phyloP scores from a whole-genome alignment of 1,139 yeast genomes.

The Sugiyamaella xylanicola region DNA sequence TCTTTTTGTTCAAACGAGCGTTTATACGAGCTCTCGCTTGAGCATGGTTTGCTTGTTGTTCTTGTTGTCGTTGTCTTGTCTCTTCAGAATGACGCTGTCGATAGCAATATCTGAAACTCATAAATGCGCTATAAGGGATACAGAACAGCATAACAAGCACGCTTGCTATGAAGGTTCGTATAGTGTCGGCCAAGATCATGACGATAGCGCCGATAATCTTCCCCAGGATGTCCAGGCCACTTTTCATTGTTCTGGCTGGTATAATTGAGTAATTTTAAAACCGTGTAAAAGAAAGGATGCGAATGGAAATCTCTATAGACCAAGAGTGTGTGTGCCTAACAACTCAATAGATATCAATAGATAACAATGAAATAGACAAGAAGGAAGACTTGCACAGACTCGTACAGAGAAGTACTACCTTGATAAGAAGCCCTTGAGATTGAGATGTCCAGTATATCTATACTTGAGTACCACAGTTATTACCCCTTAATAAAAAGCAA shows the following conservation, averaged over 20 bases:
- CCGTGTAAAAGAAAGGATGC: background rate
- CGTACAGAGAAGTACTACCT: no score
- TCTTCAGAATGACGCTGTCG: constrained; percentile 33
- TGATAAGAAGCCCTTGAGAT: no score
- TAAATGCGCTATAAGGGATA: constrained; percentile 37
- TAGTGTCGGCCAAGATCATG: constrained; percentile 27
- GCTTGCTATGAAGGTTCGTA: constrained; percentile 30
- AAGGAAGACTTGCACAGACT: no score
- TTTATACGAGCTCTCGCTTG: constrained; percentile 22
- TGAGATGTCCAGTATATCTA: no score
- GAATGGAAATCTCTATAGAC: background rate
- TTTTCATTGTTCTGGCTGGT: constrained; percentile 7
- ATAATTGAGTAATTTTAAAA: background rate
- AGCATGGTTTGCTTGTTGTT: constrained; percentile 25
- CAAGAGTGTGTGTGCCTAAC: no score
- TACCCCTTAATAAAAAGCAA: no score
- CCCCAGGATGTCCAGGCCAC: constrained; percentile 8
- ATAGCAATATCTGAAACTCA: constrained; percentile 42
- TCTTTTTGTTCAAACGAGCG: constrained; percentile 31
- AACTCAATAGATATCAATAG: no score
- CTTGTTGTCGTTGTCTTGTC: constrained; percentile 22
- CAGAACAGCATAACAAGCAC: constrained; percentile 27
- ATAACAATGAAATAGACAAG: no score
- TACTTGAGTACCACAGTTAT: no score
- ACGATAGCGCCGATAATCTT: constrained; percentile 12